These are phyloP conservation scores for Rhodotorula taiwanensis DNA, from an alignment of 768 basidiomycete species.

Conservation along the genomic window DNA sequence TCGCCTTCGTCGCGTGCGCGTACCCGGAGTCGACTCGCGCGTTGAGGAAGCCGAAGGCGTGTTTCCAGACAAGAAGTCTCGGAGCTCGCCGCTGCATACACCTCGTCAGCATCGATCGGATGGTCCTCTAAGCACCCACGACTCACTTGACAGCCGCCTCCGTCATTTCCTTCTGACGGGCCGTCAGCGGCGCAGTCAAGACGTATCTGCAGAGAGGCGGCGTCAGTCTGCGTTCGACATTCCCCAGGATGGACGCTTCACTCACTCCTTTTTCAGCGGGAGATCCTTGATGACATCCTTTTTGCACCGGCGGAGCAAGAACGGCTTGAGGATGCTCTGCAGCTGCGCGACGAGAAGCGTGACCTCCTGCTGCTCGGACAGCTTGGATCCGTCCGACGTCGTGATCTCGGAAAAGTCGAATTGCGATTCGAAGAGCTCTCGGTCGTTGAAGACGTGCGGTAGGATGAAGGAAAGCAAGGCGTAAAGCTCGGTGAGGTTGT, in stretches of 20 bases:
- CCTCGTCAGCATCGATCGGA: no score
- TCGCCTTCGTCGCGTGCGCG: neutral
- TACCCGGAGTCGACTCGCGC: neutral
- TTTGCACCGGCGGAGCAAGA: constrained; percentile 85
- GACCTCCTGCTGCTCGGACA: constrained; percentile 19
- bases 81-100: neutral
- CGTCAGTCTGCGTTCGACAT: constrained; percentile 58
- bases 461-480: constrained; percentile 90
- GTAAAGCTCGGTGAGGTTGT: constrained; percentile 93
- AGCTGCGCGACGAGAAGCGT: constrained; percentile 35
- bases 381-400: constrained; percentile 59
- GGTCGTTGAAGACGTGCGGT: constrained; percentile 82
- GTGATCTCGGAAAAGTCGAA: constrained; percentile 22
- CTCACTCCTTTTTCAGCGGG: constrained; percentile 53
- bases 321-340: constrained; percentile 78
- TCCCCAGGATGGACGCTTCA: no score
- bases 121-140: no score
- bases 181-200: constrained; percentile 79
- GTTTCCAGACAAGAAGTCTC: neutral
- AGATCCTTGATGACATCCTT: constrained; percentile 81
- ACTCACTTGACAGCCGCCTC: constrained; percentile 67
- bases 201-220: constrained; percentile 54
- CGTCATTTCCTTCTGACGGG: constrained; percentile 75
- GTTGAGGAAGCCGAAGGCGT: neutral
- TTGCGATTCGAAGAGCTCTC: constrained; percentile 9